Evolutionary conservation across 768 basidiomycete genomes (phyloP).

Genomic region (Calocybe indica): DNA sequence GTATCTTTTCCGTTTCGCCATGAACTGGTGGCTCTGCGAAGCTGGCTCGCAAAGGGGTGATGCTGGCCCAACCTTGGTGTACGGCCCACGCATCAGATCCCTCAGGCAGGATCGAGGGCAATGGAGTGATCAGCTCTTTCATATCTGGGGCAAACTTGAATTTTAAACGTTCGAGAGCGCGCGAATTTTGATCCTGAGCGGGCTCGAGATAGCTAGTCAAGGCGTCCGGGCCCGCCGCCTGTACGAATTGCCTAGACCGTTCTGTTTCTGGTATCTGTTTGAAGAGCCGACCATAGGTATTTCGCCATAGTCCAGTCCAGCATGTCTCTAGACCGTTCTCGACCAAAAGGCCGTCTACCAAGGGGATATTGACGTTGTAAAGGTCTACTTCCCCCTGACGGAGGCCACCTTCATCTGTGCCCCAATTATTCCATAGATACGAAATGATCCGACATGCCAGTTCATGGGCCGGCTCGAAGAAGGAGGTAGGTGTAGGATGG

Average conservation of each 20-base stretch:
- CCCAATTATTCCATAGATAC: slow-evolving; percentile 84
- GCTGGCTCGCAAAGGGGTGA: slow-evolving; percentile 71
- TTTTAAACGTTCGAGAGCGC: slow-evolving; percentile 29
- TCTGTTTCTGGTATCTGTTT: slow-evolving; percentile 32
- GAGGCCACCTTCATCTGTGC: slow-evolving; percentile 52
- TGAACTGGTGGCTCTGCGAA: slow-evolving; percentile 59
- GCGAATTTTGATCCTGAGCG: background rate
- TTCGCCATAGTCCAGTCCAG: slow-evolving; percentile 86
- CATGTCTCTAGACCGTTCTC: slow-evolving; percentile 58
- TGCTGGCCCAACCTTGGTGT: slow-evolving; percentile 59
- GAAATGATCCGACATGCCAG: slow-evolving; percentile 63
- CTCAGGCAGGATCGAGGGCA: slow-evolving; percentile 50
- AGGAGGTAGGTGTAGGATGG: slow-evolving; percentile 55
- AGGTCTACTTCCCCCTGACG: slow-evolving; percentile 68
- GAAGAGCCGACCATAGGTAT: slow-evolving; percentile 79
- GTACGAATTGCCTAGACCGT: slow-evolving; percentile 15
- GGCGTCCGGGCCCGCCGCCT: slow-evolving; percentile 40
- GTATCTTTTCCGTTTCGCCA: slow-evolving; percentile 33
- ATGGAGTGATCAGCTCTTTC: slow-evolving; percentile 58
- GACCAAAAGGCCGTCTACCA: slow-evolving; percentile 59
- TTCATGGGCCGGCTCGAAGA: slow-evolving; percentile 67
- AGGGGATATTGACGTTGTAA: slow-evolving; percentile 84
- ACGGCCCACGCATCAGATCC: slow-evolving; percentile 86
- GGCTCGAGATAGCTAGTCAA: slow-evolving; percentile 10
- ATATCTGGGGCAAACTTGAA: slow-evolving; percentile 77